Base-by-base conservation (phyloP, 768 basidiomycete genomes). In the Boletus speciosus region DNA sequence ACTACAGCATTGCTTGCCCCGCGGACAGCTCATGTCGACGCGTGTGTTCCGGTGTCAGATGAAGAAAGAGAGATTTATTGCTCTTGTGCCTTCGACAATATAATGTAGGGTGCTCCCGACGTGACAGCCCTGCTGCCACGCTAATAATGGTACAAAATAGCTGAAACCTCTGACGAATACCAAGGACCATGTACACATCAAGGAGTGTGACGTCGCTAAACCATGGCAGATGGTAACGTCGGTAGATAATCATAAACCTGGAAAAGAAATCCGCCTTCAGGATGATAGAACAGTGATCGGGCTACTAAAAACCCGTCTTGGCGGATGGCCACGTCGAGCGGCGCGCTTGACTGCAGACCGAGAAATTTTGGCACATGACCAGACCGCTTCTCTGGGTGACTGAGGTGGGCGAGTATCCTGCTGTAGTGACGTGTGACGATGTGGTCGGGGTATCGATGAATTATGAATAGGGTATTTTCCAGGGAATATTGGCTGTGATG, bases 301-400 rank as follows among this genome's bases (percentile, higher is more conserved):
- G 16, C 47, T 41, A 35, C 66, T 66, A 31, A 67, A 58, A 39
- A 67, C 52, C 31, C 65, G 67, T 46, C 58, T 56, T 54, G 57
- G 54, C 3, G 51, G 4, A 19, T 58, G 50, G 9, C 61, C 56
- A n/a, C 58, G 56, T 56, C 68, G 68, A 54, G 68, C 58, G 41
- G 66, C 56, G n/a, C 58, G 64, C 46, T 69, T 69, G 7, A 38
- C 15, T 34, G 54, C 21, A 35, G 68, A 69, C 25, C 51, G 68
- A 0, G 68, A 59, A 12, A 69, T 69, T 46, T 71, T 69, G 32
- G 68, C 68, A 60, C 68, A 69, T 34, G 68, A 68, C 68, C 68
- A 69, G 31, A 68, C 27, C 32, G 8, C 36, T 23, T 60, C 55
- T 49, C 47, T 57, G 5, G 58, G 36, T 6, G 52, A 44, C 8